A percentile compares a stretch with the other conserved stretches of the same genome.
Conservation (phyloP, 2,329 filamentous ascomycete genomes). For the Fusarium ambrosium region DNA sequence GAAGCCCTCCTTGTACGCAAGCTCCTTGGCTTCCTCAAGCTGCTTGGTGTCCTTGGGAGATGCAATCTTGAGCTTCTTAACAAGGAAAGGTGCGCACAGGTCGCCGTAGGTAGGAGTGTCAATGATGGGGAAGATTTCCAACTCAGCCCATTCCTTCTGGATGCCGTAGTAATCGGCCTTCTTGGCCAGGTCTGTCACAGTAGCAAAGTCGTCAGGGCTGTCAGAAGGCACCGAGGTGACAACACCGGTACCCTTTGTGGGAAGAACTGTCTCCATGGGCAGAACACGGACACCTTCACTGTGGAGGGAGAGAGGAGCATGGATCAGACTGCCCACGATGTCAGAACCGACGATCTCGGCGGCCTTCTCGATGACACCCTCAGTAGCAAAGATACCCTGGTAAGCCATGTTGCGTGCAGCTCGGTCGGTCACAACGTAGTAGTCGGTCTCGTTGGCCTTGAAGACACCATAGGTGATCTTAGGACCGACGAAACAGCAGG, state of each 20-base stretch:
- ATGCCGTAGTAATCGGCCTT: slow-evolving; percentile 98
- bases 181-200: slow-evolving; percentile 87
- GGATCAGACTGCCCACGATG: slow-evolving; percentile 87
- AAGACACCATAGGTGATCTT: slow-evolving; percentile 91
- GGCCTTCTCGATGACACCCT: slow-evolving; percentile 81
- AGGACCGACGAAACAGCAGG: slow-evolving; percentile 93
- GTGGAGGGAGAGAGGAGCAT: slow-evolving; percentile 90
- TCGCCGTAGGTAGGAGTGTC: slow-evolving; percentile 90
- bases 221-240: slow-evolving; percentile 97
- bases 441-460: slow-evolving; percentile 82
- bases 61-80: slow-evolving; percentile 95
- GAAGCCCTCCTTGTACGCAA: slow-evolving; percentile 97
- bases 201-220: slow-evolving; percentile 93
- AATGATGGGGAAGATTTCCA: slow-evolving; percentile 91
- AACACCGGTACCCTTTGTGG: slow-evolving; percentile 95
- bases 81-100: slow-evolving; percentile 83
- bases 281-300: slow-evolving; percentile 87
- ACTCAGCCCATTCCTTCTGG: slow-evolving; percentile 94
- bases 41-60: slow-evolving; percentile 94
- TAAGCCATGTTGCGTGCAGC: slow-evolving; percentile 97
- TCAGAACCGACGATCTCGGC: slow-evolving; percentile 82
- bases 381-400: slow-evolving; percentile 85
- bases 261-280: slow-evolving; percentile 94
- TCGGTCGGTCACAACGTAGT: slow-evolving; percentile 86
- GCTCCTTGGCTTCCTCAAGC: slow-evolving; percentile 92